Conservation (phyloP, 148 eudicot genomes). For the Arctostaphylos glauca region DNA sequence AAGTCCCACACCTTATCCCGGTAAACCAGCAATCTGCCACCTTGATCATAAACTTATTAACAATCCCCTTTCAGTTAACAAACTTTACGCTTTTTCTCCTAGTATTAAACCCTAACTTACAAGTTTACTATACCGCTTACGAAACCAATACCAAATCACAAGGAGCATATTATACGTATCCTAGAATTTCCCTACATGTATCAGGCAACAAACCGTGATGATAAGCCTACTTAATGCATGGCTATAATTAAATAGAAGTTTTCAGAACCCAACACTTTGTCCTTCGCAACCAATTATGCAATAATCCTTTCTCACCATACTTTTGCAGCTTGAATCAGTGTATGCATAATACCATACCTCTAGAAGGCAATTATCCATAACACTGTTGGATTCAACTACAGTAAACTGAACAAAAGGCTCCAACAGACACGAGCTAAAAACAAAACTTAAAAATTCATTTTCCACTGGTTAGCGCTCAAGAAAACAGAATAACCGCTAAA, state of each 20-base stretch:
- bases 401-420: not conserved
- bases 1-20: not conserved
- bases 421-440: not conserved
- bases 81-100: not conserved
- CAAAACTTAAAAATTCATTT: not conserved
- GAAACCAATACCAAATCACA: not conserved
- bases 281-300: not conserved
- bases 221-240: not conserved
- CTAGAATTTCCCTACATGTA: not conserved
- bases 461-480: no score
- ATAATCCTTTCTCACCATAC: not conserved
- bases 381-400: conserved; percentile 12
- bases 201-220: not conserved
- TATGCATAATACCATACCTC: not conserved
- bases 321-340: not conserved
- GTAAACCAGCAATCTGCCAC: not conserved
- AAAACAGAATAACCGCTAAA: not conserved
- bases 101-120: not conserved
- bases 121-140: conserved; percentile 4
- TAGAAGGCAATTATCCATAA: not conserved
- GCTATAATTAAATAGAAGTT: not conserved
- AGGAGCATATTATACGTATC: not conserved
- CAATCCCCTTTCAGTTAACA: not conserved
- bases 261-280: not conserved
- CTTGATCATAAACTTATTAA: not conserved